Evolutionary conservation across 352 stramenopile species (phyloP), one percentile per base, ranked within the genome.

Genomic region (Pythium scleroteichum): DNA sequence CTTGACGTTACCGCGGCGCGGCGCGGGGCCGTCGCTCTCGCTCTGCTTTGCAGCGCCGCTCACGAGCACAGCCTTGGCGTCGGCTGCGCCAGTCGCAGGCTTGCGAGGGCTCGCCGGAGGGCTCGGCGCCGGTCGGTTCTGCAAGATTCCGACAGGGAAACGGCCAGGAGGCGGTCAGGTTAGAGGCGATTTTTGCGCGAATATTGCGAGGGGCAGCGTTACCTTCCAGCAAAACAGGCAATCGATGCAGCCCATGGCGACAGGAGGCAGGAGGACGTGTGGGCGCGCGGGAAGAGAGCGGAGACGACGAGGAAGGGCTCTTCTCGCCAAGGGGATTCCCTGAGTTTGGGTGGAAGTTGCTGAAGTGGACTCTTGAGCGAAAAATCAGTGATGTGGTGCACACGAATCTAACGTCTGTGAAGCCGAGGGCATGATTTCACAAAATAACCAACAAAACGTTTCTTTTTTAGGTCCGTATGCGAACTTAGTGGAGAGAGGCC

Each of bases 211-310:
- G 26, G 26, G 24, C 35, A 0, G 26, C 3, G 27, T 5, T 59
- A 76, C 71, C 73, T 81, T 80, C 60, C 86, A 92, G 60, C 81
- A 91, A 44, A 77, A 73, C 51, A 90, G 70, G 47, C 75, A 89
- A 53, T 87, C 75, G 47, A 92, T 59, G 59, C 82, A 92, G 62
- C 78, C 70, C 82, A 92, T 92, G 32, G 32, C 45, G 53, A 20
- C 26, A 6, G 17, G 29, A 5, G 29, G 29, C 29, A 10, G 29
- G 29, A 35, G 29, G 29, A 35, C n/a, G n/a, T n/a, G n/a, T n/a
- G n/a, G n/a, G n/a, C n/a, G n/a, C n/a, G 29, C 29, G 29, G 10
- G 29, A 35, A 35, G 5, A 10, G 5, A 10, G 29, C 29, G 29
- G 29, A 35, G 29, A 35, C 5, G 29, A 35, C 29, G 29, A 35